phyloP scores from a whole-genome alignment of 2,329 filamentous ascomycete genomes.

The Pseudomassariella vexata region DNA sequence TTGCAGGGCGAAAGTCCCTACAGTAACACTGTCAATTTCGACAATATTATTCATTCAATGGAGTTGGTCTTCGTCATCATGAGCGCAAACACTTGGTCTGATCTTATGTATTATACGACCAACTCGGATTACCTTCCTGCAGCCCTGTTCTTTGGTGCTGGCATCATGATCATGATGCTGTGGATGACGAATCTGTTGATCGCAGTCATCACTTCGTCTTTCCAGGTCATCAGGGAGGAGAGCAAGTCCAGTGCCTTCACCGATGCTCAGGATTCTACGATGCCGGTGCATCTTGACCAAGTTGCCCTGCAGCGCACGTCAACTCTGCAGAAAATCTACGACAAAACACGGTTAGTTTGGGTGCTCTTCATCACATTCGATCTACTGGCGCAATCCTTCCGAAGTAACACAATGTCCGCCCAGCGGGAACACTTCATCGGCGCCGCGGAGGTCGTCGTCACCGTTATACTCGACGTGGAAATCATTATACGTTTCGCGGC shows the following conservation, averaged over 20 bases:
- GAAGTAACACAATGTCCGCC: conserved; percentile 69
- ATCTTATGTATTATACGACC: conserved; percentile 89
- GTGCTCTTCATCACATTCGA: conserved; percentile 73
- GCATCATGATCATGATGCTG: conserved; percentile 86
- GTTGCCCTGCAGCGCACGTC: conserved; percentile 36
- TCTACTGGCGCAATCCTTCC: conserved; percentile 71
- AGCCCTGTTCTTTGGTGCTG: conserved; percentile 68
- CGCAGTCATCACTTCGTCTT: conserved; percentile 96
- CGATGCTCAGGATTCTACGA: conserved; percentile 52
- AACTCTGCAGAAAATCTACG: conserved; percentile 63
- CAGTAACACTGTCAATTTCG: conserved; percentile 84
- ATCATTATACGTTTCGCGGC: conserved; percentile 72
- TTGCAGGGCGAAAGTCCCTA: conserved; percentile 74
- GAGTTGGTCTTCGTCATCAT: conserved; percentile 97
- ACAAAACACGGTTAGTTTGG: conserved; percentile 73
- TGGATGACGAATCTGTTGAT: conserved; percentile 95
- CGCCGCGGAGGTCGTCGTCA: conserved; percentile 68
- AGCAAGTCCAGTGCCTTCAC: conserved; percentile 92
- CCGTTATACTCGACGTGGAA: conserved; percentile 72
- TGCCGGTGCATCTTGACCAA: conserved; percentile 34
- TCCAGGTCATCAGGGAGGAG: conserved; percentile 96
- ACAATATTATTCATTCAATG: conserved; percentile 87
- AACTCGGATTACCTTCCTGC: conserved; percentile 86
- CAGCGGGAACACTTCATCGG: conserved; percentile 60
- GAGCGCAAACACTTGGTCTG: conserved; percentile 95